These are phyloP conservation scores for Cicer pinnatifidum DNA, from an alignment of 306 rosid species.

Conservation along the genomic window DNA sequence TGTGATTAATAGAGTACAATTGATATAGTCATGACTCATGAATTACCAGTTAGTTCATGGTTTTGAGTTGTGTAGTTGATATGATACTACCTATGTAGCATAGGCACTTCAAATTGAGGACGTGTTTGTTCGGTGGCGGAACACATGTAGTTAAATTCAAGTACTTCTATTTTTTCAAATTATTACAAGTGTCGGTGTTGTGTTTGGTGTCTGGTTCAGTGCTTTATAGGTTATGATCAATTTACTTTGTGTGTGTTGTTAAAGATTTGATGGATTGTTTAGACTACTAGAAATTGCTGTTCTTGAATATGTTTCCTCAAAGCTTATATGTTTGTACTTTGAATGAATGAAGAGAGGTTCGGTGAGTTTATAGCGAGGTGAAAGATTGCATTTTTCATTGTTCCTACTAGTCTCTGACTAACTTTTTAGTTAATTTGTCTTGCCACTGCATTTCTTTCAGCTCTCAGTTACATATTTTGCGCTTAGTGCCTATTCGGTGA, in stretches of 20 bases:
- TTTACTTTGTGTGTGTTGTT: not conserved
- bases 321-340: not conserved
- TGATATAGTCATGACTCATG: not conserved
- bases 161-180: not conserved
- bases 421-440: not conserved
- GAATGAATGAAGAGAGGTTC: not conserved
- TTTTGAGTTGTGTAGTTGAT: constrained; percentile 12
- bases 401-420: not conserved
- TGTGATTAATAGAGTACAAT: not conserved
- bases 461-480: not conserved
- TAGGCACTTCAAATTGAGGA: not conserved
- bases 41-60: not conserved
- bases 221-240: not conserved
- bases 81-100: not conserved
- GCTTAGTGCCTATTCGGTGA: not conserved
- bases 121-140: not conserved
- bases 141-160: not conserved
- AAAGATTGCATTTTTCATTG: not conserved
- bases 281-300: not conserved
- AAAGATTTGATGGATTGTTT: constrained; percentile 5
- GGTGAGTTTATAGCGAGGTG: not conserved
- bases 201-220: not conserved
- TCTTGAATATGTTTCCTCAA: not conserved
- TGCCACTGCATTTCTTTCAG: not conserved
- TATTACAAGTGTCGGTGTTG: not conserved